Percentiles rank a stretch among this genome's conserved stretches.
Conservation (phyloP, 495 filamentous ascomycete genomes). For the Aspergillus mulundensis region DNA sequence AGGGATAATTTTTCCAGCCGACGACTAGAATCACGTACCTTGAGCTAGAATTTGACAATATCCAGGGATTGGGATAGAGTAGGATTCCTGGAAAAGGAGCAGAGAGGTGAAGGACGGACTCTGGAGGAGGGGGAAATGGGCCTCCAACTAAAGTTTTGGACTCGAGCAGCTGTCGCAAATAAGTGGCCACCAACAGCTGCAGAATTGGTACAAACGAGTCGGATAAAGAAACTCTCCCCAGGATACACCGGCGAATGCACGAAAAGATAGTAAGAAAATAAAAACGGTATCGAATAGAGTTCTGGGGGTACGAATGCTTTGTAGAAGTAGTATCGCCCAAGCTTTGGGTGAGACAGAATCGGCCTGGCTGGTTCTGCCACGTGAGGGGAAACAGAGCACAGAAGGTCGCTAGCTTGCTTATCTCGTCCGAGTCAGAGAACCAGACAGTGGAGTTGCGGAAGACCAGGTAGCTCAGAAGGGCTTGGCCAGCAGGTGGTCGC, state of each 20-base stretch:
- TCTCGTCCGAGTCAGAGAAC: slow-evolving; percentile 7
- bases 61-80: neutral
- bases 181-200: slow-evolving; percentile 22
- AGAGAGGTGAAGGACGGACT: neutral
- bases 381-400: slow-evolving; percentile 19
- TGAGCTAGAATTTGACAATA: slow-evolving; percentile 1
- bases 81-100: neutral
- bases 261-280: slow-evolving; percentile 13
- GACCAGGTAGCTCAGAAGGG: slow-evolving; percentile 15
- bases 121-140: neutral
- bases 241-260: slow-evolving; percentile 6
- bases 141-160: slow-evolving; percentile 15
- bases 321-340: slow-evolving; percentile 3
- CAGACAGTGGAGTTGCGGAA: slow-evolving; percentile 3
- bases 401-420: slow-evolving; percentile 16
- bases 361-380: slow-evolving; percentile 20
- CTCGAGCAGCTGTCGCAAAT: slow-evolving; percentile 17
- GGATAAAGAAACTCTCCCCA: slow-evolving; percentile 10
- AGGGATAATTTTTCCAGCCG: slow-evolving; percentile 8
- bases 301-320: neutral
- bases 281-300: neutral
- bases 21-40: slow-evolving; percentile 15
- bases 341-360: slow-evolving; percentile 12
- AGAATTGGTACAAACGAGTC: slow-evolving; percentile 19
- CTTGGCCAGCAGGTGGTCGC: slow-evolving; percentile 17